Percentiles rank a stretch among this genome's conserved stretches.
These are phyloP conservation scores for Pichia pseudocactophila DNA, from an alignment of 805 yeast genomes.

Conservation along the genomic window DNA sequence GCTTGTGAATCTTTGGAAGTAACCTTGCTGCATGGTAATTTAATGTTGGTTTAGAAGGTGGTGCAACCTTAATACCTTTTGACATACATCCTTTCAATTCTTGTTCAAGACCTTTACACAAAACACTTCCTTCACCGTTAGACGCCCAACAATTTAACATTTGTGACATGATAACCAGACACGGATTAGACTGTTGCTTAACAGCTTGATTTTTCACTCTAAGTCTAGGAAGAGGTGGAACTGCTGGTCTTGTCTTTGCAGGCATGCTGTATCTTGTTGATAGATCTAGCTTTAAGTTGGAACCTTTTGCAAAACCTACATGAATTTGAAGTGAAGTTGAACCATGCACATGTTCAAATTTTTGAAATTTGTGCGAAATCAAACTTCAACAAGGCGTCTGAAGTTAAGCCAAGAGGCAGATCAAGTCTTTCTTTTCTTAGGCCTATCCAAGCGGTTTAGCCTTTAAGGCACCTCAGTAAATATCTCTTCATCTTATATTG, in stretches of 20 bases:
- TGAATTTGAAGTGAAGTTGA: too few relatives aligned
- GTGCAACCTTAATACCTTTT: conserved; percentile 24
- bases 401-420: too few relatives aligned
- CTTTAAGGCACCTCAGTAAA: too few relatives aligned
- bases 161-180: conserved; percentile 75
- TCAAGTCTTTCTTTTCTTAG: too few relatives aligned
- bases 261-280: conserved; percentile 4
- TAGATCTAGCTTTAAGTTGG: neutral
- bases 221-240: conserved; percentile 70
- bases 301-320: too few relatives aligned
- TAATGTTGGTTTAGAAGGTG: conserved; percentile 36
- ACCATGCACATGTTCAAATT: too few relatives aligned
- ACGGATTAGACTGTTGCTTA: conserved; percentile 54
- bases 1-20: conserved; percentile 43
- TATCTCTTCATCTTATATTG: too few relatives aligned
- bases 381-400: too few relatives aligned
- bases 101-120: conserved; percentile 55
- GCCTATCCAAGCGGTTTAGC: too few relatives aligned
- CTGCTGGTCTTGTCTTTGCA: conserved; percentile 16
- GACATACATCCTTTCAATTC: conserved; percentile 74
- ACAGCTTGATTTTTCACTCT: conserved; percentile 58
- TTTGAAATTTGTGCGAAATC: too few relatives aligned
- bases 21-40: conserved; percentile 51
- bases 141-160: conserved; percentile 95
- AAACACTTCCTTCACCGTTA: conserved; percentile 71